These are phyloP conservation scores for Veloporphyrellus conicus DNA, from an alignment of 1,284 basidiomycete genomes.

Conservation along the genomic window DNA sequence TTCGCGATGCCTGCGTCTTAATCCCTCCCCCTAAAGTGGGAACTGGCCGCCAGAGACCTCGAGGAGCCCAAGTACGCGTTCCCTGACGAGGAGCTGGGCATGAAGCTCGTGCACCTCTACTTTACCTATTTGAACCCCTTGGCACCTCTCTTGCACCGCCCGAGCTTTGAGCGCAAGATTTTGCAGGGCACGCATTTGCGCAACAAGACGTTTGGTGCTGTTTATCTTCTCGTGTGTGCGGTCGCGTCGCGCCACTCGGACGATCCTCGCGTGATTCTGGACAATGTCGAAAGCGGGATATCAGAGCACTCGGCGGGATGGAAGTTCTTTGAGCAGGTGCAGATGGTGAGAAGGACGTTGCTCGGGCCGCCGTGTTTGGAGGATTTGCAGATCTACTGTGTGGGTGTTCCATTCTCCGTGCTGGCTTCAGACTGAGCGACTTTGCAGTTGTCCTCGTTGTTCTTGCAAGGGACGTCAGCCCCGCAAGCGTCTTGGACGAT, in stretches of 20 bases:
- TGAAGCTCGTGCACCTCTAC: constrained; percentile 61
- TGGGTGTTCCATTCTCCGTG: constrained; percentile 26
- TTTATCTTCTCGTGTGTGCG: constrained; percentile 73
- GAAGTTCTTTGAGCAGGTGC: constrained; percentile 69
- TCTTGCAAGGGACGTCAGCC: constrained; percentile 56
- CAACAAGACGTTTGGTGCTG: constrained; percentile 62
- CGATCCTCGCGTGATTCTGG: constrained; percentile 55
- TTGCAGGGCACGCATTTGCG: constrained; percentile 53
- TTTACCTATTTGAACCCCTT: constrained; percentile 61
- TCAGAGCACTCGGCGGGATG: constrained; percentile 60
- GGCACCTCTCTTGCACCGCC: constrained; percentile 73
- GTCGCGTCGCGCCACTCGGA: constrained; percentile 65
- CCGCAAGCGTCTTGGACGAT: constrained; percentile 72
- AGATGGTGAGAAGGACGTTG: constrained; percentile 44
- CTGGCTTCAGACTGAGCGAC: neutral
- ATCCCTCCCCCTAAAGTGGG: constrained; percentile 37
- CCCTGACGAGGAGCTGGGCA: constrained; percentile 61
- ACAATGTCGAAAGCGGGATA: constrained; percentile 32
- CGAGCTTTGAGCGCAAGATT: constrained; percentile 65
- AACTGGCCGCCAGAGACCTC: constrained; percentile 27
- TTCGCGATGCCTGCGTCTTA: neutral
- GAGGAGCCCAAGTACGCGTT: constrained; percentile 37
- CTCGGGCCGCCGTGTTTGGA: constrained; percentile 51
- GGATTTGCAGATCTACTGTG: constrained; percentile 56
- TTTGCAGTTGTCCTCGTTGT: constrained; percentile 43